phyloP scores from a whole-genome alignment of 78 protist genomes.

The Dictyostelium intermedium region DNA sequence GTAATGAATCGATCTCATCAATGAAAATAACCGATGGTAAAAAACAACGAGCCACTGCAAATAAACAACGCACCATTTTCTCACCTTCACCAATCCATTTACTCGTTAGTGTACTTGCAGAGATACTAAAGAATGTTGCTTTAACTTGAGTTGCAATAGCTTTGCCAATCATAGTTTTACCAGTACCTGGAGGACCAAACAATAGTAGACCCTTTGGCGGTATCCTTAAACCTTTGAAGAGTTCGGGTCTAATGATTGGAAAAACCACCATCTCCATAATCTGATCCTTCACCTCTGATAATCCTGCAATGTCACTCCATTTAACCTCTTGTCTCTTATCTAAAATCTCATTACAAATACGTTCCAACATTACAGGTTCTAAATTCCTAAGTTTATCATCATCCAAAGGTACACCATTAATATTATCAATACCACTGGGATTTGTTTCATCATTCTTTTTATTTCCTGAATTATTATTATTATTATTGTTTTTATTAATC shows the following conservation, averaged over 20 bases:
- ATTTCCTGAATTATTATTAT: background rate
- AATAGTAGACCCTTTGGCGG: slow-evolving; percentile 84
- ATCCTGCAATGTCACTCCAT: slow-evolving; percentile 81
- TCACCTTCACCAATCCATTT: slow-evolving; percentile 93
- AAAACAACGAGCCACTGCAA: slow-evolving; percentile 85
- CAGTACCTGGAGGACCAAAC: slow-evolving; percentile 91
- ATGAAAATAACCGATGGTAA: slow-evolving; percentile 89
- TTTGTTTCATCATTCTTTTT: slow-evolving; percentile 44
- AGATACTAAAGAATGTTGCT: slow-evolving; percentile 96
- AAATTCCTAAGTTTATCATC: slow-evolving; percentile 57
- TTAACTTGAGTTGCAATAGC: slow-evolving; percentile 97
- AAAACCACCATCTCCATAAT: slow-evolving; percentile 67
- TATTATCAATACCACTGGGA: slow-evolving; percentile 63
- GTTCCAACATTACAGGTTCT: slow-evolving; percentile 53
- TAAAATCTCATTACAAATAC: slow-evolving; percentile 73
- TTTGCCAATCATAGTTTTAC: slow-evolving; percentile 90
- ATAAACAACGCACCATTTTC: slow-evolving; percentile 89
- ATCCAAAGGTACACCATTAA: slow-evolving; percentile 71
- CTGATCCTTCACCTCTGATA: slow-evolving; percentile 69
- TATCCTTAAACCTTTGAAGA: slow-evolving; percentile 77
- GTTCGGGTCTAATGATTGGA: slow-evolving; percentile 80
- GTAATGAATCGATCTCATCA: slow-evolving; percentile 93
- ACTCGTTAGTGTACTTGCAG: slow-evolving; percentile 93
- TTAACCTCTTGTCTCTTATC: background rate
- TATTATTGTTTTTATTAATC: background rate